phyloP scores from a whole-genome alignment of 108 stramenopile species.

The Nitzschia sp. region DNA sequence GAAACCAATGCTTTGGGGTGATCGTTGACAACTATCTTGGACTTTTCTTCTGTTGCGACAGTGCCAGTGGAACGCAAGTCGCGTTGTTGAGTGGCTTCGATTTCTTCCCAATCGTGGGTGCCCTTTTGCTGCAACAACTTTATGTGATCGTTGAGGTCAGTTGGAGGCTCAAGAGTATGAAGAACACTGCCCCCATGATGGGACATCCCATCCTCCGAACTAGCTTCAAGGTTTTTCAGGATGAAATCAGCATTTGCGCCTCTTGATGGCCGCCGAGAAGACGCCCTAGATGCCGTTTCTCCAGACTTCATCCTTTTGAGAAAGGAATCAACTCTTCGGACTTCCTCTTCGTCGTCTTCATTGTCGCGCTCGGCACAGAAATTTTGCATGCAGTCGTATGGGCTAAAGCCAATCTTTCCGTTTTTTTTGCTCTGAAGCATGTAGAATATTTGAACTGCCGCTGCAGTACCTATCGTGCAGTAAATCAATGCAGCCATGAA shows the following conservation, averaged over 20 bases:
- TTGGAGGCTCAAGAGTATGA: not conserved
- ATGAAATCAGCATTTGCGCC: not conserved
- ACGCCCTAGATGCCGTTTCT: no score
- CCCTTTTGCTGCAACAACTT: no score
- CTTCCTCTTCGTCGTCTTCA: not conserved
- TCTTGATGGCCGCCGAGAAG: not conserved
- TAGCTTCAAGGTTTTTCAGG: not conserved
- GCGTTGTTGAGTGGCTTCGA: not conserved
- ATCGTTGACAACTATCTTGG: not conserved
- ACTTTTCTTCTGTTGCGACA: not conserved
- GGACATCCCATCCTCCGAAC: not conserved
- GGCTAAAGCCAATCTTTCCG: no score
- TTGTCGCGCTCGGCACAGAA: not conserved
- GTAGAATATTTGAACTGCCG: slow-evolving; percentile 16
- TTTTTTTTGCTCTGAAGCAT: slow-evolving; percentile 11
- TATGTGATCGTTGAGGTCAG: no score
- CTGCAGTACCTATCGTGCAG: slow-evolving; percentile 13
- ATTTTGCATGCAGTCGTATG: not conserved
- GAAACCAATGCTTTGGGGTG: slow-evolving; percentile 22
- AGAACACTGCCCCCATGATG: not conserved
- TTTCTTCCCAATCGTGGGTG: not conserved
- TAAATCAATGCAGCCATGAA: slow-evolving; percentile 8
- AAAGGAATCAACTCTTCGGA: not conserved
- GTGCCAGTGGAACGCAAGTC: no score
- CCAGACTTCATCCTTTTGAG: not conserved